Percentiles rank a stretch among this genome's conserved stretches.
These are phyloP conservation scores for Gloeostereum incarnatum DNA, from an alignment of 768 basidiomycete species.

Conservation along the genomic window DNA sequence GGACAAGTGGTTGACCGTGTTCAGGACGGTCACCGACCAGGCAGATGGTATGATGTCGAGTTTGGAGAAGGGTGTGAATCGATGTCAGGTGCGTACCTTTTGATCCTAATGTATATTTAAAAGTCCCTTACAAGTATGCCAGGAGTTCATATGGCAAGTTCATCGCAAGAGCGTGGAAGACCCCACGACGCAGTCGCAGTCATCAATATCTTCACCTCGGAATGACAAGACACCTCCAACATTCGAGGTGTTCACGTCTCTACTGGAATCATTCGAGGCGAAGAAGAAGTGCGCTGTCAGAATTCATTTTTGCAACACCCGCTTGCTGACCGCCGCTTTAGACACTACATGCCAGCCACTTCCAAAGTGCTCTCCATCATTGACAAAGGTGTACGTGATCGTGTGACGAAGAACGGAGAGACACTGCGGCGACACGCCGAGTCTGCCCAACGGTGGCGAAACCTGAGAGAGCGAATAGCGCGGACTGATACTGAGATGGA, in stretches of 20 bases:
- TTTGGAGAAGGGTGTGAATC: constrained; percentile 85
- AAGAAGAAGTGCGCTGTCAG: constrained; percentile 68
- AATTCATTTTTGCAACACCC: constrained; percentile 5
- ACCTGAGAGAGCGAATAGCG: constrained; percentile 67
- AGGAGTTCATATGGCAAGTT: constrained; percentile 86
- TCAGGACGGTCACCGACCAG: constrained; percentile 88
- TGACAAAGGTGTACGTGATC: constrained; percentile 87
- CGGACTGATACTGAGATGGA: constrained; percentile 83
- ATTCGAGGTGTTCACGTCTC: constrained; percentile 53
- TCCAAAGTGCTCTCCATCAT: constrained; percentile 89
- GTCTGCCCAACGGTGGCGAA: constrained; percentile 79
- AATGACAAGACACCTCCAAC: constrained; percentile 44
- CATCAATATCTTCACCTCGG: constrained; percentile 35
- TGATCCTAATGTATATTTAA: constrained; percentile 1
- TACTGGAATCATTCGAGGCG: constrained; percentile 73
- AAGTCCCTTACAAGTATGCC: constrained; percentile 1
- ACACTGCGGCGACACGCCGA: constrained; percentile 85
- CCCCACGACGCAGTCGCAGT: constrained; percentile 23
- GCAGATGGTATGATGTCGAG: constrained; percentile 98
- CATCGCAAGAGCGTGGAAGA: constrained; percentile 47
- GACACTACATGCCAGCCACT: constrained; percentile 92
- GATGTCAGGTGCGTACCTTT: constrained; percentile 63
- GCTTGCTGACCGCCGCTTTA: constrained; percentile 20
- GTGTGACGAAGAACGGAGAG: constrained; percentile 95
- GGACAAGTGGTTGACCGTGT: constrained; percentile 95